Base-by-base conservation (phyloP, 2,329 filamentous ascomycete species). In the Colletotrichum tabaci region DNA sequence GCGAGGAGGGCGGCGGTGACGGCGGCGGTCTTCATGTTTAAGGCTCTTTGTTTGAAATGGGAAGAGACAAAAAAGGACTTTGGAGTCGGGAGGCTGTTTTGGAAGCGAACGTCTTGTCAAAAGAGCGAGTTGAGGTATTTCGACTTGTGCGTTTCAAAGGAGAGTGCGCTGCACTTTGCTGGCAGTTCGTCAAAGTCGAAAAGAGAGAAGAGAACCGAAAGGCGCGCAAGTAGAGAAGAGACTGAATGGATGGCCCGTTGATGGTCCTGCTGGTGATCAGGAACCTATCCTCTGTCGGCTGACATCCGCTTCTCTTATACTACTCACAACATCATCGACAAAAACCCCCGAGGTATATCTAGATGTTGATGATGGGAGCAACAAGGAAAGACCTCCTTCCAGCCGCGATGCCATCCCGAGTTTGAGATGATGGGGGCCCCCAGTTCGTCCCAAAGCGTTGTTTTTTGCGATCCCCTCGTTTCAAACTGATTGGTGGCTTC, bases 21-120 rank as follows among this genome's bases (percentile, higher is more conserved):
- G 12, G 77, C 62, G 16, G 80, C 78, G 76, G 82, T 82, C 74
- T 80, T 80, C 81, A 83, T 80, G 35, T 23, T 74, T 74, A 71
- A 62, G 38, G 10, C 21, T 44, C 44, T 46, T 49, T 46, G 30
- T 21, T 5, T 18, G 60, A 38, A 47, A 40, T 38, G 4, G 18
- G 21, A 15, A 21, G 40, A 26, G 7, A 35, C 30, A 30, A 35
- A 38, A 38, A 10, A 1, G 35, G 9, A 38, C 8, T 10, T 38
- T 38, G 35, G 35, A 38, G 8, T 10, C 35, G 35, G 35, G 35
- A 23, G 35, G 35, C 9, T 35, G 35, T 35, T 55, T n/a, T 53
- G 2, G 53, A 68, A 47, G 46, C 18, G 40, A 55, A n/a, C 3
- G 47, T 69, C 69, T 60, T 60, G 4, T 68, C 53, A 38, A 44